Evolutionary conservation across 768 basidiomycete species (phyloP), one percentile per base, ranked within the genome.

Genomic region (Amanita rimosa): DNA sequence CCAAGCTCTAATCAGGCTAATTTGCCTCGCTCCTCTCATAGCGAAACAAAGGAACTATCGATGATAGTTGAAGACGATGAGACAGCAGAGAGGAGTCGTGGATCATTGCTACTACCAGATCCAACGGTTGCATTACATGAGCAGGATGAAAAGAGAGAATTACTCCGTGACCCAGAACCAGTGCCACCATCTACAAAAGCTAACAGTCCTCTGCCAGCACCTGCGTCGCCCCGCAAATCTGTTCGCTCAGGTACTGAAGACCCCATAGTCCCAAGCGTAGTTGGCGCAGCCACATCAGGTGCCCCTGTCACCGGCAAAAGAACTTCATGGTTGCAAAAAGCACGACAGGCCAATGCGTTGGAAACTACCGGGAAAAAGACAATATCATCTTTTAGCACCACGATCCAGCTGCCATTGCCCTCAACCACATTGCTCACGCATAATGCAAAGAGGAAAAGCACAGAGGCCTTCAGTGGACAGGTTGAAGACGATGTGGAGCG

Each of bases 311-410:
- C 68, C 8, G 78, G 76, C 2, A 87, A 85, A 57, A 78, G 86
- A 27, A 83, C 83, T 7, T 89, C 87, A 3, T 89, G 87, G 87
- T 62, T 90, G 47, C 78, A 76, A 63, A 86, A 85, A 56, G 87
- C 81, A 11, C 72, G 85, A 31, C 83, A 85, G 57, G 79, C 72
- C 21, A 83, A 83, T 54, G 83, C 83, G 14, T 64, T 78, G 58
- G 86, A 86, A 57, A 68, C 67, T n/a, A 66, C 67, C 9, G 57
- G 55, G 49, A 75, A 64, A 59, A 73, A 68, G 45, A 48, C 58
- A 17, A 59, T 29, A 52, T 35, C 52, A 14, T 31, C 26, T 11
- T 31, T 45, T 16, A 29, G 33, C n/a, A 29, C 24, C 26, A 16
- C 43, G 3, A 51, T 35, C 26, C 43, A 33, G 16, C 8, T 29